Conservation (phyloP, 257 asterid genomes). For the Mitragyna speciosa region DNA sequence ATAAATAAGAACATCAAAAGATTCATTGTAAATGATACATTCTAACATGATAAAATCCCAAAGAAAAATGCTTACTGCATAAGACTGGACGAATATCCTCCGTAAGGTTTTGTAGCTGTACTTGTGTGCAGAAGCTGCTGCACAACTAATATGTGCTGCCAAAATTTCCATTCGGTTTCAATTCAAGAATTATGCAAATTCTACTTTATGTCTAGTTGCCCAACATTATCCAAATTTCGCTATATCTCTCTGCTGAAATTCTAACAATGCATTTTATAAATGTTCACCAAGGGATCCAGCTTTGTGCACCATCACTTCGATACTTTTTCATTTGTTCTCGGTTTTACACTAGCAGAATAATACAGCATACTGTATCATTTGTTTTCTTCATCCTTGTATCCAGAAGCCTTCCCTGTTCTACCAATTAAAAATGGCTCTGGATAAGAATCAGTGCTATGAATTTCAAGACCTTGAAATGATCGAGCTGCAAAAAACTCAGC, state of each 20-base stretch:
- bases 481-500: slow-evolving; percentile 83
- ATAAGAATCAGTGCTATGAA: slow-evolving; percentile 31
- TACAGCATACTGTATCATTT: neutral
- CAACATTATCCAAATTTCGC: neutral
- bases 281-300: neutral
- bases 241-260: neutral
- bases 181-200: neutral
- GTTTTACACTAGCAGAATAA: neutral
- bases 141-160: neutral
- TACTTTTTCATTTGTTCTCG: no score
- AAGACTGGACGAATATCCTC: no score
- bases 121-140: neutral
- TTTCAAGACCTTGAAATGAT: slow-evolving; percentile 80
- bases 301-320: neutral
- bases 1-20: neutral
- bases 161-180: neutral
- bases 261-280: neutral
- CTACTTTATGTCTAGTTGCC: neutral
- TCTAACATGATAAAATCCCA: no score
- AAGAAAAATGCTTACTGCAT: no score
- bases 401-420: slow-evolving; percentile 85
- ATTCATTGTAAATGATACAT: neutral
- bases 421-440: slow-evolving; percentile 64
- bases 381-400: slow-evolving; percentile 53
- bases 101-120: no score